Percentiles rank a stretch among this genome's conserved stretches.
Evolutionary conservation across 1,284 basidiomycete species (phyloP).

Genomic region (Leccinum subrobustum): DNA sequence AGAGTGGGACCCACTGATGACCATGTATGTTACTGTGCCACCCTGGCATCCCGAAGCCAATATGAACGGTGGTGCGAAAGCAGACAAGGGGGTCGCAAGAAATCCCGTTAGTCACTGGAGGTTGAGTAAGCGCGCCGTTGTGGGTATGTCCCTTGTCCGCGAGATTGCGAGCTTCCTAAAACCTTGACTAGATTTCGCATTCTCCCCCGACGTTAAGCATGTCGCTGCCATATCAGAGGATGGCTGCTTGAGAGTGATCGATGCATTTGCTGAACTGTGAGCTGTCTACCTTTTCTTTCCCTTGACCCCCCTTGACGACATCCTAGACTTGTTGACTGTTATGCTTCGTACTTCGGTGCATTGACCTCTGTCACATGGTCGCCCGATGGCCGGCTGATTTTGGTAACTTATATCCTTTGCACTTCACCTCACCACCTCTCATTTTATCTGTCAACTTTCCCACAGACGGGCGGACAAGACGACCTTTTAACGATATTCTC

Average conservation of each 20-base stretch:
- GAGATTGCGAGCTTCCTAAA: not conserved
- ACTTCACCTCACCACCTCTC: not conserved
- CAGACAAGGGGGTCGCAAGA: conserved; percentile 67
- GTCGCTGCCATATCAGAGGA: conserved; percentile 88
- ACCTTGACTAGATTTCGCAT: conserved; percentile 68
- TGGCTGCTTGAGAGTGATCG: conserved; percentile 84
- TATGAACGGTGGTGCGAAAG: conserved; percentile 34
- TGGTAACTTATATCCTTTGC: conserved; percentile 45
- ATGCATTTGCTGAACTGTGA: conserved; percentile 81
- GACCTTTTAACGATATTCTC: conserved; percentile 93
- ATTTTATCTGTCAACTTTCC: conserved; percentile 1
- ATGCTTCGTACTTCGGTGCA: conserved; percentile 89
- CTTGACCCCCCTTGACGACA: conserved; percentile 3
- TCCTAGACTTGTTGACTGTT: conserved; percentile 80
- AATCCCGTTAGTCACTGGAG: conserved; percentile 89
- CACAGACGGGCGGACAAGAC: conserved; percentile 83
- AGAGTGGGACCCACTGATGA: conserved; percentile 73
- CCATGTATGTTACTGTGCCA: conserved; percentile 77
- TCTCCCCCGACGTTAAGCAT: conserved; percentile 86
- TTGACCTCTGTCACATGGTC: conserved; percentile 92
- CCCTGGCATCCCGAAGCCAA: conserved; percentile 74
- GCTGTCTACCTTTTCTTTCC: conserved; percentile 29
- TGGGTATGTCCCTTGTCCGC: conserved; percentile 52
- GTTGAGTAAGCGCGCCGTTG: conserved; percentile 65
- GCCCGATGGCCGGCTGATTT: conserved; percentile 89